A percentile compares a stretch with the other conserved stretches of the same genome.
Conservation (phyloP, 441 rosid genomes). For the Adansonia gregorii region DNA sequence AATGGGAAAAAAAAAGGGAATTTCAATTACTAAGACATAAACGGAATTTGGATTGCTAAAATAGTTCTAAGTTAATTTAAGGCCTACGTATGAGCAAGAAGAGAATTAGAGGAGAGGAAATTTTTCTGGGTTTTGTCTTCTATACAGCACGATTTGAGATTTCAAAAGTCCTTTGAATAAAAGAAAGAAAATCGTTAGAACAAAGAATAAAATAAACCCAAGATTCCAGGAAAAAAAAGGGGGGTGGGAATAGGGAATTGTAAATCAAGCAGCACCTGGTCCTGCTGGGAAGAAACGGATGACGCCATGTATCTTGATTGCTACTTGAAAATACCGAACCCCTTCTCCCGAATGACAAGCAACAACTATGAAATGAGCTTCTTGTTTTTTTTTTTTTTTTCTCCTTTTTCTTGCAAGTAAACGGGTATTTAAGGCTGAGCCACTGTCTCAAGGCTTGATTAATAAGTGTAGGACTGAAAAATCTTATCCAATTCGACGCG, state of each 20-base stretch:
- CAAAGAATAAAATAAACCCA: background rate
- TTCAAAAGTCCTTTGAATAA: background rate
- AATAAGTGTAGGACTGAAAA: no score
- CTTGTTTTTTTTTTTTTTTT: background rate
- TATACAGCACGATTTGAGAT: background rate
- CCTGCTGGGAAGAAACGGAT: constrained; percentile 16
- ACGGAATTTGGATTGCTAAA: background rate
- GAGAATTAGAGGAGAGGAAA: no score
- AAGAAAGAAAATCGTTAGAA: background rate
- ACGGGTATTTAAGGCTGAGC: background rate
- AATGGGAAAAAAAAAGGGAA: background rate
- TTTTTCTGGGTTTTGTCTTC: background rate
- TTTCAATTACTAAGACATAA: background rate
- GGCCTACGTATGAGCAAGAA: no score
- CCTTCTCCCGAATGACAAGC: background rate
- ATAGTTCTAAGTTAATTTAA: background rate
- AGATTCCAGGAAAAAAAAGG: background rate
- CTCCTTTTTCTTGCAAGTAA: no score
- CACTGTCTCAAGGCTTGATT: no score
- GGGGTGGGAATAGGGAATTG: background rate
- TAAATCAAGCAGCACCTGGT: background rate
- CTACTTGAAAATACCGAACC: background rate
- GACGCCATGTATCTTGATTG: constrained; percentile 24
- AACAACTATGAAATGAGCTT: background rate
- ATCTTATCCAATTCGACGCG: no score